A percentile compares a stretch with the other conserved stretches of the same genome.
Evolutionary conservation across 331 rosid species (phyloP).

Genomic region (Cucumis variabilis): DNA sequence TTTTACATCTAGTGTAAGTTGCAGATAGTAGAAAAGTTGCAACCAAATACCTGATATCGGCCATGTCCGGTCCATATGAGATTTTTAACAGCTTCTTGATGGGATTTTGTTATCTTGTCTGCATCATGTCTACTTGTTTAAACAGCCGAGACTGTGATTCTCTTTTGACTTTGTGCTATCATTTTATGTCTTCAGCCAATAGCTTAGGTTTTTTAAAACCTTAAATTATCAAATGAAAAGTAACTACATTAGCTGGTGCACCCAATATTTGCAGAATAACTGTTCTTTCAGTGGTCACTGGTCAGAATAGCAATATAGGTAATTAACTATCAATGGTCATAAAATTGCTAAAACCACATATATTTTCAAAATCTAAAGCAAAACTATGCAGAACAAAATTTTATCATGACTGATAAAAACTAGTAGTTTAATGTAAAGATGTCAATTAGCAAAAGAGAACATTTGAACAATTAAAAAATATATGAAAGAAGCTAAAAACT

Average conservation of each 20-base stretch:
- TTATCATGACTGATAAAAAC: background rate
- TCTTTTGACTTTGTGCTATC: background rate
- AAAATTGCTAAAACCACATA: background rate
- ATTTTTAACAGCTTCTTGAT: background rate
- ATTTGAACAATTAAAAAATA: background rate
- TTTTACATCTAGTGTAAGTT: conserved; percentile 26
- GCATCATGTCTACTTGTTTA: background rate
- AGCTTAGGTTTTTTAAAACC: background rate
- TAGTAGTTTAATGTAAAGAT: background rate
- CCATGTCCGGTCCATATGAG: background rate
- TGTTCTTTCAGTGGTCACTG: background rate
- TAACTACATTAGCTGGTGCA: background rate
- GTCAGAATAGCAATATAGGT: background rate
- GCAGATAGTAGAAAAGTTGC: conserved; percentile 3
- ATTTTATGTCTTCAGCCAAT: conserved; percentile 3
- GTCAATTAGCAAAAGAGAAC: background rate
- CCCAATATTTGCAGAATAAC: background rate
- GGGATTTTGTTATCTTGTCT: conserved; percentile 21
- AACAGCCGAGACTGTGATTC: background rate
- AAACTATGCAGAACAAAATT: background rate
- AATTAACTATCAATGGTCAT: background rate
- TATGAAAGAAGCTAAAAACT: background rate
- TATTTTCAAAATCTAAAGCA: background rate
- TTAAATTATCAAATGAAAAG: background rate
- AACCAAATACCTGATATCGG: conserved; percentile 15